phyloP scores from a whole-genome alignment of 2,329 filamentous ascomycete genomes.

The Apiospora aurea region DNA sequence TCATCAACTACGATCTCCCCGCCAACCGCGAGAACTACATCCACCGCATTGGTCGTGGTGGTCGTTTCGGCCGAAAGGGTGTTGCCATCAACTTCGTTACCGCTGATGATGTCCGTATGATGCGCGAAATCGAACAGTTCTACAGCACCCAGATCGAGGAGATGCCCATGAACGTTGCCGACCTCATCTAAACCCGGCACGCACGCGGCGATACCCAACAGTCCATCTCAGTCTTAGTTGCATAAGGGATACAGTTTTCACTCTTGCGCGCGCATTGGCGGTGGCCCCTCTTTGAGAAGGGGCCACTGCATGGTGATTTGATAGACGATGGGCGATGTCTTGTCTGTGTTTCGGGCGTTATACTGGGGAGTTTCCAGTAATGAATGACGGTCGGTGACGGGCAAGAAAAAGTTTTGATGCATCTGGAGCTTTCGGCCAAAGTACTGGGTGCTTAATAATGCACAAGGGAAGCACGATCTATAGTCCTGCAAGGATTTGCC shows the following conservation, averaged over 20 bases:
- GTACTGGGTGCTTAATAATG: constrained; percentile 42
- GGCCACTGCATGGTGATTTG: constrained; percentile 35
- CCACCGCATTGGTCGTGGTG: constrained; percentile 98
- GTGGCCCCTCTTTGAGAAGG: constrained; percentile 30
- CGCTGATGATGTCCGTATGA: constrained; percentile 98
- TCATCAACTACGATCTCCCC: constrained; percentile 99
- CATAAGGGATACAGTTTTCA: constrained; percentile 34
- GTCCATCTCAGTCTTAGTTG: constrained; percentile 22
- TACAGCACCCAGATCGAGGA: constrained; percentile 99
- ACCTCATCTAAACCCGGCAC: constrained; percentile 68
- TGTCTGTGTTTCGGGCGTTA: constrained; percentile 30
- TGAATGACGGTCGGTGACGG: constrained; percentile 32
- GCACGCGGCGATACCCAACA: neutral
- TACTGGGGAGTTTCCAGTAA: constrained; percentile 31
- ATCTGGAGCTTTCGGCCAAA: constrained; percentile 40
- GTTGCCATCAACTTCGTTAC: constrained; percentile 99
- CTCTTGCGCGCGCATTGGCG: constrained; percentile 33
- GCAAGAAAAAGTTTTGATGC: constrained; percentile 41
- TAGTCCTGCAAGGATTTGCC: constrained; percentile 36
- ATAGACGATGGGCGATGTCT: constrained; percentile 36
- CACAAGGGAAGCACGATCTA: constrained; percentile 37
- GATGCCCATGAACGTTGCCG: constrained; percentile 96
- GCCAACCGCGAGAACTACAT: constrained; percentile 99
- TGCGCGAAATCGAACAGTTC: constrained; percentile 99
- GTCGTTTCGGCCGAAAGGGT: constrained; percentile 99